Percentiles rank a stretch among this genome's conserved stretches.
Conservation (phyloP, 192 early-diverging fungal genomes). For the Jimgerdemannia lactiflua region DNA sequence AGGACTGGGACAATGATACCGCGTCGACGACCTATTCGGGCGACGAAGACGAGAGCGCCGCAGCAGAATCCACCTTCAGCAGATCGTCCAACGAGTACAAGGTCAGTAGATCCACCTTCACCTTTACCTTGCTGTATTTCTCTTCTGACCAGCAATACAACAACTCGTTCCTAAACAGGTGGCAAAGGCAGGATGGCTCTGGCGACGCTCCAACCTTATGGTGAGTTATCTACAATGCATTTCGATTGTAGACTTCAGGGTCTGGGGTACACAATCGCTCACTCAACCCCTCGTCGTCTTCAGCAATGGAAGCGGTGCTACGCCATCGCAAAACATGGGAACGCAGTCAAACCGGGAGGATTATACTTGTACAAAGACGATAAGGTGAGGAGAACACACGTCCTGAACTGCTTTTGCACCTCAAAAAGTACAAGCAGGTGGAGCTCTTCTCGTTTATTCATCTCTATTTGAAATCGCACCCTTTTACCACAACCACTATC, state of each 20-base stretch:
- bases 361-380: constrained; percentile 50
- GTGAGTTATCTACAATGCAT: constrained; percentile 13
- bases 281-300: not conserved
- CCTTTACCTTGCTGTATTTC: constrained; percentile 1
- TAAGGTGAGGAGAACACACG: constrained; percentile 31
- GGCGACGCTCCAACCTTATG: constrained; percentile 40
- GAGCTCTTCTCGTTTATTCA: too few species aligned
- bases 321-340: constrained; percentile 45
- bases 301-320: constrained; percentile 48
- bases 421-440: not conserved
- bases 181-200: constrained; percentile 52
- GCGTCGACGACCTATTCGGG: too few species aligned
- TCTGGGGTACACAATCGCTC: too few species aligned
- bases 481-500: not conserved
- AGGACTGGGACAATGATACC: too few species aligned
- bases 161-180: constrained; percentile 14
- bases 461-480: too few species aligned
- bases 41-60: too few species aligned
- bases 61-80: too few species aligned
- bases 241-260: not conserved
- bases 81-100: too few species aligned
- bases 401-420: not conserved
- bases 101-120: too few species aligned
- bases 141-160: too few species aligned
- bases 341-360: constrained; percentile 40